phyloP scores from a whole-genome alignment of 2,329 filamentous ascomycete species.

The Talaromyces sp. region DNA sequence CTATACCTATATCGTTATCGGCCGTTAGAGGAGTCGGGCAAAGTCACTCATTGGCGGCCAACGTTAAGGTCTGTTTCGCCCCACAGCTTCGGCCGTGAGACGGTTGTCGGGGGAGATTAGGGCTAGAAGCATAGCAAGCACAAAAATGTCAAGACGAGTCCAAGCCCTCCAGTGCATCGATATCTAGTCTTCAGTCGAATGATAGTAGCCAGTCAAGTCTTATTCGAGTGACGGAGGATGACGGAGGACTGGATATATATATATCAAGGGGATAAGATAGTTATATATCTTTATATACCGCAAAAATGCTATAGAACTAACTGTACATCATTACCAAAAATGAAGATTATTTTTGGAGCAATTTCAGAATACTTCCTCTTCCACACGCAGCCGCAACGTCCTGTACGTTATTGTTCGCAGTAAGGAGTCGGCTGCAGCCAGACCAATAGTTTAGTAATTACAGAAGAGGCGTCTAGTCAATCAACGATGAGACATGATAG shows the following conservation, averaged over 20 bases:
- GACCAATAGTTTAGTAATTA: slow-evolving; percentile 5
- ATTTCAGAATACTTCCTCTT: background rate
- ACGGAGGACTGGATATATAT: background rate
- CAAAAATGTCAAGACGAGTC: background rate
- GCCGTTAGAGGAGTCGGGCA: background rate
- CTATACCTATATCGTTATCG: background rate
- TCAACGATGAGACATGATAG: slow-evolving; percentile 1
- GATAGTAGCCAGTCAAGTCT: background rate
- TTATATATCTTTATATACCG: background rate
- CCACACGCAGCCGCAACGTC: slow-evolving; percentile 7
- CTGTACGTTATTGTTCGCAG: background rate
- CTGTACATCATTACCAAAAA: background rate
- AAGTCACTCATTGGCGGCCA: background rate
- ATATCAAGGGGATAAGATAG: background rate
- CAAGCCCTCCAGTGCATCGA: background rate
- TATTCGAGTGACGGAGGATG: background rate
- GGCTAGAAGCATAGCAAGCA: background rate
- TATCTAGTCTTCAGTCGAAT: background rate
- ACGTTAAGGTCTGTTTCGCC: background rate
- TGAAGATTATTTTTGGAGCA: background rate
- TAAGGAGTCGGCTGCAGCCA: slow-evolving; percentile 19
- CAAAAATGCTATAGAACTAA: background rate
- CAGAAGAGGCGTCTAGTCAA: background rate
- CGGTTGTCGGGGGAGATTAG: background rate
- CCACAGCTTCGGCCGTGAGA: background rate